phyloP scores from a whole-genome alignment of 2,329 filamentous ascomycete species.

The Berkeleyomyces rouxiae region DNA sequence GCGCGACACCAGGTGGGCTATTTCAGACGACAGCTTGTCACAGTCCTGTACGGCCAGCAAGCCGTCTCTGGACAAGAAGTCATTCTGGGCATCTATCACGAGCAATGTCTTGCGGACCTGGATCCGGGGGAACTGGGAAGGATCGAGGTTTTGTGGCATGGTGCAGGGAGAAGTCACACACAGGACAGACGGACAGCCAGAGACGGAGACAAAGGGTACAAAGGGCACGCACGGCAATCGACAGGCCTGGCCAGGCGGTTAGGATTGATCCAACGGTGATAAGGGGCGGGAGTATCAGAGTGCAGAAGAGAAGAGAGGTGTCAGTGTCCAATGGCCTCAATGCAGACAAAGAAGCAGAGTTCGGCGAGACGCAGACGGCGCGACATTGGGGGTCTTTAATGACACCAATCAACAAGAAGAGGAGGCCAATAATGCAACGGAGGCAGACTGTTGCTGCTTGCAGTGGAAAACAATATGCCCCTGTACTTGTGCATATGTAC shows the following conservation, averaged over 20 bases:
- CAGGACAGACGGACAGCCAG: not conserved
- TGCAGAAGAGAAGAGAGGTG: not conserved
- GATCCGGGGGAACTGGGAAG: slow-evolving; percentile 37
- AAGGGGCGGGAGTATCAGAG: not conserved
- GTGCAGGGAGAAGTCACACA: not conserved
- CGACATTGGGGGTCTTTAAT: not conserved
- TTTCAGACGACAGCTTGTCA: slow-evolving; percentile 47
- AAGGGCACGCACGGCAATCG: not conserved
- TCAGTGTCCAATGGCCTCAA: not conserved
- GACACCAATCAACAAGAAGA: not conserved
- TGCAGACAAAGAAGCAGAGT: not conserved
- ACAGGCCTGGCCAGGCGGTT: not conserved
- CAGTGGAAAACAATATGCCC: not conserved
- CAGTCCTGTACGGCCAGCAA: slow-evolving; percentile 49
- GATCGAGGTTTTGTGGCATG: slow-evolving; percentile 27
- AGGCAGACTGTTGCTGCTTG: not conserved
- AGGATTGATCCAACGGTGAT: not conserved
- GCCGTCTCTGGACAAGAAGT: slow-evolving; percentile 58
- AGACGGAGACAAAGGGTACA: not conserved
- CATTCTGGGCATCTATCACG: slow-evolving; percentile 76
- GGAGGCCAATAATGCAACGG: not conserved
- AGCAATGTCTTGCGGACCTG: slow-evolving; percentile 54
- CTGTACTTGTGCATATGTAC: not conserved
- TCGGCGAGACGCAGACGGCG: not conserved
- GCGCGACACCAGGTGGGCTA: slow-evolving; percentile 47